Conservation (phyloP, 176 grass and related monocot genomes). For the Oryza rufipogon region DNA sequence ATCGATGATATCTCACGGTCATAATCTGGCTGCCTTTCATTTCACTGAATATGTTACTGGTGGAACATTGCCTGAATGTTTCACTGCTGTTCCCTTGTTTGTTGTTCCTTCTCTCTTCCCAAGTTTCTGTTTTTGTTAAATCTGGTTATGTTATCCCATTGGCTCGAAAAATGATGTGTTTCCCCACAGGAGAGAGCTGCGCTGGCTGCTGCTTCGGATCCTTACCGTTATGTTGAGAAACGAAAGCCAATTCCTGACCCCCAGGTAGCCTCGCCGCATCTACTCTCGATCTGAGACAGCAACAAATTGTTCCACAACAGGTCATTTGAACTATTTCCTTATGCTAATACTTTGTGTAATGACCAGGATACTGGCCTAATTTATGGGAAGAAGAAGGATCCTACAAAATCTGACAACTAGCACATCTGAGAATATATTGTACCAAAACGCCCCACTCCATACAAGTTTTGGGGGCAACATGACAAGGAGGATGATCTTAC, state of each 20-base stretch:
- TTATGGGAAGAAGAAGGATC: constrained; percentile 86
- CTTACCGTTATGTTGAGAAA: constrained; percentile 92
- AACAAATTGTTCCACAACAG: constrained; percentile 4
- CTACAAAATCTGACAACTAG: constrained; percentile 55
- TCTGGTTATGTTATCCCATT: neutral
- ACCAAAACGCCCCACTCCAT: neutral
- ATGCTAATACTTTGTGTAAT: constrained; percentile 33
- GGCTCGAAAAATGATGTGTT: neutral
- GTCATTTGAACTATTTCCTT: neutral
- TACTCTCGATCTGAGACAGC: neutral
- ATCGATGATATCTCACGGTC: neutral
- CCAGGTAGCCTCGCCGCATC: constrained; percentile 47
- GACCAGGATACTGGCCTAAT: constrained; percentile 79
- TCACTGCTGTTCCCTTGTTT: neutral
- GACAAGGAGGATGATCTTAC: neutral
- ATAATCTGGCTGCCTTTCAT: neutral
- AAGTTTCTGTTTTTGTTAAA: neutral
- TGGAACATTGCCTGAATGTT: neutral
- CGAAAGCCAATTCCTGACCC: constrained; percentile 94
- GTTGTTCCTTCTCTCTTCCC: neutral
- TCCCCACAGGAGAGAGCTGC: constrained; percentile 73
- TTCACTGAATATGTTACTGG: neutral
- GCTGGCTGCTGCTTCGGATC: constrained; percentile 76
- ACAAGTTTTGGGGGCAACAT: neutral
- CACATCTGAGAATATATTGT: constrained; percentile 25